Evolutionary conservation across 2,329 filamentous ascomycete species (phyloP).

Genomic region (Dothideomycetes sp.): DNA sequence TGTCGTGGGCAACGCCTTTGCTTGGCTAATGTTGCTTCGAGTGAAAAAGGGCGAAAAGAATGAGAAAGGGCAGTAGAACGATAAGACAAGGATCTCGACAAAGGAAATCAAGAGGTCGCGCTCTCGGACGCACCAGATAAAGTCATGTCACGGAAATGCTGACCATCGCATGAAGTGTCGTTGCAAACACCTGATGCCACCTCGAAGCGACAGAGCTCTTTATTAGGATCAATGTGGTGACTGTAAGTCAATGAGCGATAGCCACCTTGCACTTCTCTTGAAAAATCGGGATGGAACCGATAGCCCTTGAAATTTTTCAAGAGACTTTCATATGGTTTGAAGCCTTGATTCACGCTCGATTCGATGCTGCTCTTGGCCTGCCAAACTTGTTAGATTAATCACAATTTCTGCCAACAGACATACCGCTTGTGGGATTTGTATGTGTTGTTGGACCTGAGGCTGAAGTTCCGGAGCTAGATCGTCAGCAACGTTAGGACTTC

Average conservation of each 20-base stretch:
- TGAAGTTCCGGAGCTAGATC: conserved; percentile 34
- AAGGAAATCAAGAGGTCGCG: conserved; percentile 17
- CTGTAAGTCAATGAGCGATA: conserved; percentile 89
- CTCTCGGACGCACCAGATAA: conserved; percentile 60
- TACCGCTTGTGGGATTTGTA: conserved; percentile 17
- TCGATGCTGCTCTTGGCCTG: neutral
- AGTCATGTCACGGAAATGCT: conserved; percentile 71
- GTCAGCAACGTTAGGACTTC: conserved; percentile 21
- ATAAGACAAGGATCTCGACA: no score
- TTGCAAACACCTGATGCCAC: conserved; percentile 63
- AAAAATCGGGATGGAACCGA: conserved; percentile 76
- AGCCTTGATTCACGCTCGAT: neutral
- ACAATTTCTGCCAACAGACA: neutral
- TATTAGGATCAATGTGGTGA: conserved; percentile 71
- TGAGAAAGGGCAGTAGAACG: neutral
- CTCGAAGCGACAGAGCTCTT: conserved; percentile 68
- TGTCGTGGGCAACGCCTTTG: conserved; percentile 1
- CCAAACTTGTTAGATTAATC: conserved; percentile 4
- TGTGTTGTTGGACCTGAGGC: conserved; percentile 18
- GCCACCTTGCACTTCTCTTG: conserved; percentile 60
- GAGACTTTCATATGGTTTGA: conserved; percentile 69
- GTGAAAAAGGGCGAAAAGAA: neutral
- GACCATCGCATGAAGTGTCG: conserved; percentile 60
- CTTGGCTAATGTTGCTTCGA: neutral
- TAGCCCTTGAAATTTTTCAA: conserved; percentile 76